Conservation (phyloP, 768 basidiomycete genomes). For the Chiua virens region DNA sequence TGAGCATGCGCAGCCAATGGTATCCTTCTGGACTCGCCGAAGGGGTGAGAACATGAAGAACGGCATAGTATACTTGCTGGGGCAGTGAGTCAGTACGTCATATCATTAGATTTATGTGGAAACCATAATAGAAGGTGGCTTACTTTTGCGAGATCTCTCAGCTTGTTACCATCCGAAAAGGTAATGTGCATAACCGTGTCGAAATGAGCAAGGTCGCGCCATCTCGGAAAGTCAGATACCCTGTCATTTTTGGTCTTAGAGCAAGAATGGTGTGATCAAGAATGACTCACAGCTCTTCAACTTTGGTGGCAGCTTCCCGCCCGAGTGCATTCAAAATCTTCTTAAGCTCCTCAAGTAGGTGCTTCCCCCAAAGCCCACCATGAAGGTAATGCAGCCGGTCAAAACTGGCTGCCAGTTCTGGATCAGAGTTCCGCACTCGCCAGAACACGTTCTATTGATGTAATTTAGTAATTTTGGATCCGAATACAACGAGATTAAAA, state of each 20-base stretch:
- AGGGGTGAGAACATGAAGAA: neutral
- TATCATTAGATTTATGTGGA: no score
- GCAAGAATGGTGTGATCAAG: no score
- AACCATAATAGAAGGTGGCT: neutral
- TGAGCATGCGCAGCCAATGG: conserved; percentile 27
- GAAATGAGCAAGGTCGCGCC: conserved; percentile 1
- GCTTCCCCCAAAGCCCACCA: neutral
- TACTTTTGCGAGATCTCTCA: conserved; percentile 1
- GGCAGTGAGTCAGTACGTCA: no score
- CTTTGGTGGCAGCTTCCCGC: no score
- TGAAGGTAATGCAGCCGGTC: neutral
- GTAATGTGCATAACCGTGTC: neutral
- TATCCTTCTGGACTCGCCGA: conserved; percentile 17
- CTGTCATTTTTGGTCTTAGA: conserved; percentile 12
- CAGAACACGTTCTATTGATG: neutral
- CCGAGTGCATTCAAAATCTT: neutral
- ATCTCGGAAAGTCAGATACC: neutral
- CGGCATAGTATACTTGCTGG: neutral
- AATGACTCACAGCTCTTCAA: no score
- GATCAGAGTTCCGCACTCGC: neutral
- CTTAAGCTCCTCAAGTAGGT: neutral
- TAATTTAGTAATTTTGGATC: no score
- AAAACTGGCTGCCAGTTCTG: neutral
- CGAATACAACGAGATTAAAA: no score
- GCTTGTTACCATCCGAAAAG: conserved; percentile 1